Percentiles rank a stretch among this genome's conserved stretches.
These are phyloP conservation scores for Isoetes taiwanensis DNA, from an alignment of 75 land plant genomes.

Conservation along the genomic window DNA sequence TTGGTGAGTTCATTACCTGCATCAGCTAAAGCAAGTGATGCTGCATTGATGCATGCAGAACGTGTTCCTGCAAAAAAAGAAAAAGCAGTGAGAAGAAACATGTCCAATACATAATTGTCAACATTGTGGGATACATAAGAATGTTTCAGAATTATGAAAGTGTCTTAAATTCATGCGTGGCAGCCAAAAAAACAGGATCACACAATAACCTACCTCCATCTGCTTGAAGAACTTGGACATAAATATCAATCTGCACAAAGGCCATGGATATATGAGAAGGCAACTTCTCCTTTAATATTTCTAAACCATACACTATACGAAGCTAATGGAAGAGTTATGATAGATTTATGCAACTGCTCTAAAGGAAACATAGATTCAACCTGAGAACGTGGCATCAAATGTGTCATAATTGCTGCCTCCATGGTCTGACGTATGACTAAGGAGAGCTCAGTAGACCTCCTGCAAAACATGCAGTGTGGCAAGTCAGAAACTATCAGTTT, in stretches of 20 bases:
- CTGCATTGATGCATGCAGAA: conserved; percentile 97
- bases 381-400: conserved; percentile 88
- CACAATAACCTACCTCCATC: conserved; percentile 67
- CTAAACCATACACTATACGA: not conserved
- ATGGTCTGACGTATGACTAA: conserved; percentile 94
- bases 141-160: too few species aligned
- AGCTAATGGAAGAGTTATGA: too few species aligned
- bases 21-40: conserved; percentile 89
- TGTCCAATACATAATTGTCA: not conserved
- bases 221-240: conserved; percentile 97
- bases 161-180: not conserved
- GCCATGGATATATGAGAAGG: too few species aligned
- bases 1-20: too few species aligned
- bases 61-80: conserved; percentile 72
- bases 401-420: conserved; percentile 89
- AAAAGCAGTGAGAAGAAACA: not conserved
- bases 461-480: too few species aligned
- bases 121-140: too few species aligned
- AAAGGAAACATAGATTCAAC: too few species aligned
- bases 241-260: conserved; percentile 77
- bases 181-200: not conserved
- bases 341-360: too few species aligned
- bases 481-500: too few species aligned
- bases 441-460: conserved; percentile 87
- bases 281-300: too few species aligned